Evolutionary conservation across 306 rosid species (phyloP), one percentile per base, ranked within the genome.

Genomic region (Alnus rubra): DNA sequence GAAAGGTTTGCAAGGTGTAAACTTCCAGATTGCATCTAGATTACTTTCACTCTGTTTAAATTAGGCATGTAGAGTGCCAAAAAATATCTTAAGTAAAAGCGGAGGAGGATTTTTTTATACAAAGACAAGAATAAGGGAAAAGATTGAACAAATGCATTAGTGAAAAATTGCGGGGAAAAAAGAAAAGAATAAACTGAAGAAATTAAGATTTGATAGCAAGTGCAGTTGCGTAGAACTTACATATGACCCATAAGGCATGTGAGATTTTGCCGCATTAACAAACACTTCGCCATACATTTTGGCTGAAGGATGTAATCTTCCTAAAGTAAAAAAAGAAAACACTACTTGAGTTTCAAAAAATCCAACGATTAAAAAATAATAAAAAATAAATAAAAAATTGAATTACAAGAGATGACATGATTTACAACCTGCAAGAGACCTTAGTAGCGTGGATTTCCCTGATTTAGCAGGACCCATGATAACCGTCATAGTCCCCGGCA

Each of bases 381-480:
- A 6, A 7, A 31, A n/a, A 28, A 70, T 68, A 53, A 56, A 75
- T 42, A 1, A 3, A 73, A 74, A 9, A 18, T 75, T 28, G 35
- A 85, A 80, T 62, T 16, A 74, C 9, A 69, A 80, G 35, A 48
- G 67, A 64, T 74, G 47, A 74, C 18, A 62, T 67, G 83, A 77
- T 80, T 76, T 50, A 73, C 82, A 47, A 96, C 99, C 99, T 90
- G 98, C 89, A 86, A 96, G 77, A 52, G 98, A 98, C 82, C 92
- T 84, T 71, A 96, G 88, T 37, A 96, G 91, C 0, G 99, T 93
- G 68, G 99, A 89, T 78, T 96, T 96, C 69, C 99, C 99, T 2
- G 99, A 93, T 80, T 88, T 96, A 71, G 97, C 94, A 45, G 99
- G 99, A 68, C 99, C 99, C 99, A 96, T 96, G 45, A 96, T 90